These are phyloP conservation scores for Suillus plorans DNA, from an alignment of 768 basidiomycete species.

Conservation along the genomic window DNA sequence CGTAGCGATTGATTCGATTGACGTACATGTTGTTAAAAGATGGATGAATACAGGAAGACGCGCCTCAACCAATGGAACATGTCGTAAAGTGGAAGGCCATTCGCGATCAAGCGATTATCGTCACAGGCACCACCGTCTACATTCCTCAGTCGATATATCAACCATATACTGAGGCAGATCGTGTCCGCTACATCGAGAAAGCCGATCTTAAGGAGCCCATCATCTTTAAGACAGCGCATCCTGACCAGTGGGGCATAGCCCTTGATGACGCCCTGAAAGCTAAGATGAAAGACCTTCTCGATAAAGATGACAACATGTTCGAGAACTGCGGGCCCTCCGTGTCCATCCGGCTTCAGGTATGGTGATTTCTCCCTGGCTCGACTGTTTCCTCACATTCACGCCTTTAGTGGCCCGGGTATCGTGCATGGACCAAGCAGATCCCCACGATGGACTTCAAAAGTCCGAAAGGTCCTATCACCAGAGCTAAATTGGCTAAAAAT, in stretches of 20 bases:
- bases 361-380: slow-evolving; percentile 16
- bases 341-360: slow-evolving; percentile 73
- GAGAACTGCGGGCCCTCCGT: slow-evolving; percentile 75
- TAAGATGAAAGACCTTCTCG: slow-evolving; percentile 51
- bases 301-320: slow-evolving; percentile 68
- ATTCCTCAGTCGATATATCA: slow-evolving; percentile 72
- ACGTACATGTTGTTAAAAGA: not conserved
- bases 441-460: slow-evolving; percentile 80
- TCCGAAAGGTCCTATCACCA: slow-evolving; percentile 76
- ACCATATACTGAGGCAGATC: slow-evolving; percentile 76
- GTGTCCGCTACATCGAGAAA: slow-evolving; percentile 74
- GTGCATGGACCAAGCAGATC: slow-evolving; percentile 77
- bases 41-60: slow-evolving; percentile 18
- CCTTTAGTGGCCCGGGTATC: slow-evolving; percentile 76
- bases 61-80: slow-evolving; percentile 24
- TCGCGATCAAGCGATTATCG: slow-evolving; percentile 14
- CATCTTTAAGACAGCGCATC: slow-evolving; percentile 54
- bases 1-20: not conserved
- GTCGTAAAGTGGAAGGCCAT: slow-evolving; percentile 27
- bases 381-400: not conserved
- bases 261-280: slow-evolving; percentile 64
- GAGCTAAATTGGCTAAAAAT: slow-evolving; percentile 75
- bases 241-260: slow-evolving; percentile 59
- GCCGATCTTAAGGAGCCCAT: slow-evolving; percentile 63
- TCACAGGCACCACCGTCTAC: slow-evolving; percentile 43